Base-by-base conservation (phyloP, 2,329 filamentous ascomycete species). In the Cladophialophora bantiana region DNA sequence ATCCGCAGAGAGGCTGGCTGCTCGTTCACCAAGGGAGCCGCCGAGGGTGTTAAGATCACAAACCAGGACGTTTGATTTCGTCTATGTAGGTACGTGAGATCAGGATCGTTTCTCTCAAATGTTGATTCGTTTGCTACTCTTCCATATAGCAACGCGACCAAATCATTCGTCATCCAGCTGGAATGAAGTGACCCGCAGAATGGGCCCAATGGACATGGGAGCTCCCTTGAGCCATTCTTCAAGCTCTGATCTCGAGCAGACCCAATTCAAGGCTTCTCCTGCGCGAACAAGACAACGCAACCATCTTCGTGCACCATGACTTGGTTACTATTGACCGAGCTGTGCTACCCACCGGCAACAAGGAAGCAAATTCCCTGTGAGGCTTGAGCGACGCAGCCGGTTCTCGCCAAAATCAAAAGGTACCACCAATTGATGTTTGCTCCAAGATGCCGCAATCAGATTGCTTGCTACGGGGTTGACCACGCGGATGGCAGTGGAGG, bases 401-500 rank as follows among this genome's bases (percentile, higher is more conserved):
- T 18, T 26, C 45, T 31, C 9, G 18, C 42, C 45, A 10, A 50
- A 50, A 50, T 31, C 18, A 26, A 50, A 15, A 31, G 10, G 4
- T 26, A 4, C 20, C 18, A 26, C 18, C 20, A 26, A 26, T 31
- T 5, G 45, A 50, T 50, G 18, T 26, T 12, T 31, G 45, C 10
- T 31, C 45, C 18, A 10, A 26, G 18, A 12, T 26, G 18, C 10
- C 20, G 26, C 18, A 26, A 50, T 18, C 3, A 31, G 45, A 55
- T 38, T 36, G 31, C 20, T n/a, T 35, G 45, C 48, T 35, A 59
- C 36, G 15, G 4, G 26, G 18, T 58, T 32, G 40, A 64, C 38
- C 62, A 59, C 55, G 45, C 55, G 38, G 45, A 52, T 57, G 60
- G 53, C 38, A 50, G 26, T 20, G 38, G 45, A 50, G 38, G 45